Evolutionary conservation across 345 rosid species (phyloP), one percentile per base, ranked within the genome.

Genomic region (Salix purpurea): DNA sequence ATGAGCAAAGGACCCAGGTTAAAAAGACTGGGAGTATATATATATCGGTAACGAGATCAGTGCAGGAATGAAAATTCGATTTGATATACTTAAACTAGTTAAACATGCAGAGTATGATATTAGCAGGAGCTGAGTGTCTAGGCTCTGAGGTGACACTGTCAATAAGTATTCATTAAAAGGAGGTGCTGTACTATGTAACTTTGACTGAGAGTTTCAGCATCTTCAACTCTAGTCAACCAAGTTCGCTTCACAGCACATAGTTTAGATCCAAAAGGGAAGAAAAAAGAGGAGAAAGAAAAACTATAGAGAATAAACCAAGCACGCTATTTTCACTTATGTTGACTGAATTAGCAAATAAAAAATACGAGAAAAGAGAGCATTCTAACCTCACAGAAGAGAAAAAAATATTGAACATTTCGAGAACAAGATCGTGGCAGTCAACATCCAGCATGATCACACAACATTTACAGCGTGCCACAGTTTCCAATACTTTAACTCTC

Each of bases 401-500:
- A 82, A 93, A 91, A 56, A 75, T 79, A 46, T 84, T 85, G 82
- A 95, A 95, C 97, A 95, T 90, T 75, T 90, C 87, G 74, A 84
- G 79, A 75, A 90, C 83, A 74, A 95, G 87, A 87, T 91, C 89
- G 48, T 73, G 68, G 84, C 91, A 88, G 76, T 83, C 91, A 32
- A 85, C 77, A 77, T 91, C 93, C 81, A 95, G 86, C 98, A 93
- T 85, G 62, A 89, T 81, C 82, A 95, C 88, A 73, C 83, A 95
- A 75, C 92, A 93, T 82, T 85, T 91, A 75, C 90, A 92, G 32
- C 79, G 88, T 74, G 96, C 89, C 76, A 91, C 77, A 23, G 88
- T 90, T 88, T 93, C 98, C 80, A 95, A 78, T 69, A 93, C 85
- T 77, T 93, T 93, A 46, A 85, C 97, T 85, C 97, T 93, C 87